phyloP scores from a whole-genome alignment of 2,329 filamentous ascomycete species.

The Beauveria brongniartii region DNA sequence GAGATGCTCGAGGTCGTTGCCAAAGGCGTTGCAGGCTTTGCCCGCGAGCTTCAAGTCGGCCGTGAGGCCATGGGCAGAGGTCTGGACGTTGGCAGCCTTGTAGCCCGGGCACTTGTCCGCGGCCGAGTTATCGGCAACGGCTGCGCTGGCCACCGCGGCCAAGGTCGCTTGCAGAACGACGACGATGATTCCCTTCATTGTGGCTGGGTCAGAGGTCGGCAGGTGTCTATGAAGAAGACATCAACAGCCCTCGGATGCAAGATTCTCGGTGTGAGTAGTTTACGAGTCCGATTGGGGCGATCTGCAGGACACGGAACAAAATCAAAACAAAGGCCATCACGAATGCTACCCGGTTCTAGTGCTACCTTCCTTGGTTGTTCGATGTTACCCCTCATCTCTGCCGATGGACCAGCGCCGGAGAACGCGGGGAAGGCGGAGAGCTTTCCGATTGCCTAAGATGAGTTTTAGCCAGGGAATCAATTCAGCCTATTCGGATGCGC shows the following conservation, averaged over 20 bases:
- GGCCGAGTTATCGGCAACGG: background rate
- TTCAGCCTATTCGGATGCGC: background rate
- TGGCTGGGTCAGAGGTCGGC: background rate
- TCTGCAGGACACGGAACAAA: background rate
- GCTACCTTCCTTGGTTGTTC: background rate
- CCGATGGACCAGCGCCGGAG: background rate
- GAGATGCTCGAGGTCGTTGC: slow-evolving; percentile 17
- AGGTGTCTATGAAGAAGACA: background rate
- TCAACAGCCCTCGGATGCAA: too few relatives aligned
- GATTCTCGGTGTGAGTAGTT: background rate
- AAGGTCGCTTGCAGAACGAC: background rate
- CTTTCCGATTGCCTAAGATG: background rate
- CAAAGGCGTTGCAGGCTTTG: slow-evolving; percentile 18
- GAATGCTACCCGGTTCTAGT: background rate
- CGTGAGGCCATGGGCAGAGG: slow-evolving; percentile 42
- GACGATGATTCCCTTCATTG: background rate
- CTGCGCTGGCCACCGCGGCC: background rate
- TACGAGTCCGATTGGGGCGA: background rate
- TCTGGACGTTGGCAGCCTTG: slow-evolving; percentile 47
- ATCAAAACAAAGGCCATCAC: background rate
- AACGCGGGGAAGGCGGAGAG: background rate
- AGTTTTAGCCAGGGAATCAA: background rate
- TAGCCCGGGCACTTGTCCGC: slow-evolving; percentile 51
- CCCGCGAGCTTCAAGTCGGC: slow-evolving; percentile 20
- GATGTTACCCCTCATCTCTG: background rate